Base-by-base conservation (phyloP, 177 flowering plant genomes). In the Vitis hybrid region DNA sequence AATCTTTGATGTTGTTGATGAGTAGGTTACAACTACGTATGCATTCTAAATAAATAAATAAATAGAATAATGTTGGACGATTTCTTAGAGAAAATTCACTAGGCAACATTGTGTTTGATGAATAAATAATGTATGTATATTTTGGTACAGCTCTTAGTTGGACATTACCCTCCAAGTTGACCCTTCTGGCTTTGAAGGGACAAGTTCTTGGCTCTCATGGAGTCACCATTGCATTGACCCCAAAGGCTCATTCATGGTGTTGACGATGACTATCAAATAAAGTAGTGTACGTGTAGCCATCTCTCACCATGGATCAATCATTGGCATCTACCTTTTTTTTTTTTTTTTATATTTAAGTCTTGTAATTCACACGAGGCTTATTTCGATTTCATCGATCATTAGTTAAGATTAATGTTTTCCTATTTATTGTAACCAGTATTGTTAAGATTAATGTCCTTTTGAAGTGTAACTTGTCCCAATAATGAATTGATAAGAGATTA, bases 91-190 rank as follows among this genome's bases (percentile, higher is more conserved):
- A 57, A 18, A 53, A 53, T 2, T 57, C 6, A 8, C 21, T 9
- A 57, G 5, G 5, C 9, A 57, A 9, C 60, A 5, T 60, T 13
- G 63, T 18, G 60, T 21, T 18, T 18, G 19, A 18, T 57, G 48
- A 13, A 60, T 13, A 21, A 57, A 57, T 1, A 67, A 39, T 16
- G 4, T 56, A 21, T 21, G 8, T 26, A 57, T 57, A 18, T 57
- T 15, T 57, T 18, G 2, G 22, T 21, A 7, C 10, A 1, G 0
- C 3, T 57, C 0, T 26, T 26, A 26, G 29, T 26, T 21, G 19
- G 60, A 26, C 60, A 21, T 57, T 57, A 60, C 63, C 15, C 13
- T 60, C 63, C 4, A 55, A 70, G 45, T 14, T 70, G 73, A 7
- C 67, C 73, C 62, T 63, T 55, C 0, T 5, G 14, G 45, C 52